Percentiles rank a stretch among this genome's conserved stretches.
These are phyloP conservation scores for Globisporangium takayamanum DNA, from an alignment of 352 stramenopile genomes.

Conservation along the genomic window DNA sequence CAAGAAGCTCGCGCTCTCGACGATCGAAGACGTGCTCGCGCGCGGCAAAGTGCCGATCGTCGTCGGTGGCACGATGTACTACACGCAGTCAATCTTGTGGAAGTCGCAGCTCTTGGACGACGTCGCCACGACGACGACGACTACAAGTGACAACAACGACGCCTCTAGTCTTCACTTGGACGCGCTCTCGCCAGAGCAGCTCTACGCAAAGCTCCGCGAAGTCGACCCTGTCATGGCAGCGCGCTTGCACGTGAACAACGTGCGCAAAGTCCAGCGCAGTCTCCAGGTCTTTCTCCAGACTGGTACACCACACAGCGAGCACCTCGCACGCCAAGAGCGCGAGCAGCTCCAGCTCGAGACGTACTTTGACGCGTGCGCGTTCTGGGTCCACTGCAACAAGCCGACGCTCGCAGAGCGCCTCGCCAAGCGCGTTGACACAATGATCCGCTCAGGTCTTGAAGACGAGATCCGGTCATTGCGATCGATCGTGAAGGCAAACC, in stretches of 20 bases:
- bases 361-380: slow-evolving; percentile 75
- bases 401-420: slow-evolving; percentile 57
- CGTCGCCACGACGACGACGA: slow-evolving; percentile 3
- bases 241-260: slow-evolving; percentile 80
- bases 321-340: slow-evolving; percentile 46
- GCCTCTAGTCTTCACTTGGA: neutral
- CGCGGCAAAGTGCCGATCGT: slow-evolving; percentile 88
- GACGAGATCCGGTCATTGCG: slow-evolving; percentile 69
- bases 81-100: slow-evolving; percentile 88
- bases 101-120: slow-evolving; percentile 82
- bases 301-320: slow-evolving; percentile 65
- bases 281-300: slow-evolving; percentile 84
- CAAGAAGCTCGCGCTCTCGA: slow-evolving; percentile 56
- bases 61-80: slow-evolving; percentile 92
- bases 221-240: slow-evolving; percentile 83
- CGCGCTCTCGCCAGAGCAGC: slow-evolving; percentile 35
- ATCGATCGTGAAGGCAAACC: slow-evolving; percentile 36
- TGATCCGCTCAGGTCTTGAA: slow-evolving; percentile 72
- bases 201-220: slow-evolving; percentile 51
- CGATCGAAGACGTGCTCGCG: slow-evolving; percentile 81
- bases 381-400: slow-evolving; percentile 82
- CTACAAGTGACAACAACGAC: neutral
- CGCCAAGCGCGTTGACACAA: slow-evolving; percentile 63
- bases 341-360: slow-evolving; percentile 38
- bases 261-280: slow-evolving; percentile 80